Conservation (phyloP, 208 protist genomes). For the Naegleria lovaniensis region DNA sequence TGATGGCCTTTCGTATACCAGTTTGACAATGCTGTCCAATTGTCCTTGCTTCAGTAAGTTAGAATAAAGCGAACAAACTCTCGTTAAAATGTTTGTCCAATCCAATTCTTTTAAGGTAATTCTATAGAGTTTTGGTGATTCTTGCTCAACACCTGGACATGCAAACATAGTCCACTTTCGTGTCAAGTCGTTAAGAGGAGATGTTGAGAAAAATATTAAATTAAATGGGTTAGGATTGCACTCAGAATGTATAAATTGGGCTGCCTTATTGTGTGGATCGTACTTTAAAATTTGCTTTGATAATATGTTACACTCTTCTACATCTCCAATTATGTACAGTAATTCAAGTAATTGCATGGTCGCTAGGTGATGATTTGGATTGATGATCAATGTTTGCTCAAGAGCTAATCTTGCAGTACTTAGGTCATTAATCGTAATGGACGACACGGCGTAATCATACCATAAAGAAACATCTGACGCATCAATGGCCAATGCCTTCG, state of each 20-base stretch:
- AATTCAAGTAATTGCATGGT: not conserved
- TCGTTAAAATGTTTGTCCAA: not conserved
- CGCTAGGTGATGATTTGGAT: not conserved
- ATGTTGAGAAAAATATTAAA: not conserved
- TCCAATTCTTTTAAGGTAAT: not conserved
- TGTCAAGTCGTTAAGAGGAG: not conserved
- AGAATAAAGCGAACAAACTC: not conserved
- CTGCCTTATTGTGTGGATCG: not conserved
- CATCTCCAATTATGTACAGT: not conserved
- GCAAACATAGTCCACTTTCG: not conserved
- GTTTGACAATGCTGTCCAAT: not conserved
- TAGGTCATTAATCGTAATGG: not conserved
- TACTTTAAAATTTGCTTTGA: not conserved
- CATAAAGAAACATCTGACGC: not conserved
- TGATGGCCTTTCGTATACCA: not conserved
- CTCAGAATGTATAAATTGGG: not conserved
- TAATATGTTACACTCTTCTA: not conserved
- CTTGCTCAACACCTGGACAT: not conserved
- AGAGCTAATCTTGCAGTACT: not conserved
- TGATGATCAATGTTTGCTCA: not conserved
- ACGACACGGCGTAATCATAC: not conserved
- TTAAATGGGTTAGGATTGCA: not conserved
- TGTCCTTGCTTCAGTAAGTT: not conserved
- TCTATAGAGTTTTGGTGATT: not conserved
- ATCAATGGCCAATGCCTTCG: not conserved